Percentiles rank a stretch among this genome's conserved stretches.
Conservation (phyloP, 345 rosid genomes). For the Fremontodendron californicum region DNA sequence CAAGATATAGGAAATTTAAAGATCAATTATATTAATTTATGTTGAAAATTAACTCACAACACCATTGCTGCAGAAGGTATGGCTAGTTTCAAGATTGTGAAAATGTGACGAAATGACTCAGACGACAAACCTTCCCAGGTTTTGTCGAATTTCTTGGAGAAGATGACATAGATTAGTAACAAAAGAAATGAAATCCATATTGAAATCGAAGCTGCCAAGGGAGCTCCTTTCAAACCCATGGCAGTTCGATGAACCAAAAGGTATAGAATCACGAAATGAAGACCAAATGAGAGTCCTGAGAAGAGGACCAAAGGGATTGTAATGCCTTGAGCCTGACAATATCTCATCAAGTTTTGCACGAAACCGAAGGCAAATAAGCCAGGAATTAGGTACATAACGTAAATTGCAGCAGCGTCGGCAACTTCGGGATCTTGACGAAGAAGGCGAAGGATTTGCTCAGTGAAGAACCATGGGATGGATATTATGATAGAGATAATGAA, state of each 20-base stretch:
- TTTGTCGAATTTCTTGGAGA: slow-evolving; percentile 30
- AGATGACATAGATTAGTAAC: slow-evolving; percentile 35
- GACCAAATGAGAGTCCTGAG: slow-evolving; percentile 35
- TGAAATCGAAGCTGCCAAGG: slow-evolving; percentile 63
- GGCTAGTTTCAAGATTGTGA: slow-evolving; percentile 42
- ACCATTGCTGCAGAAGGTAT: slow-evolving; percentile 72
- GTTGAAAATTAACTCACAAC: slow-evolving; percentile 26
- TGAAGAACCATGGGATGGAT: slow-evolving; percentile 52
- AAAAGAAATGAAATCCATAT: slow-evolving; percentile 45
- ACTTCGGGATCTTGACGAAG: slow-evolving; percentile 53
- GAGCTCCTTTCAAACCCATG: slow-evolving; percentile 58
- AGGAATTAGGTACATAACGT: slow-evolving; percentile 53
- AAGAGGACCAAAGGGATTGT: slow-evolving; percentile 15
- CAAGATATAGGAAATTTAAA: neutral
- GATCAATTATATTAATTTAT: neutral
- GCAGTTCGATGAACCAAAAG: slow-evolving; percentile 34
- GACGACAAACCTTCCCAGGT: slow-evolving; percentile 59
- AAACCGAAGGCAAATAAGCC: slow-evolving; percentile 54
- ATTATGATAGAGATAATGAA: slow-evolving; percentile 39
- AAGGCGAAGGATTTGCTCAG: slow-evolving; percentile 38
- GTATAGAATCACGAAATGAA: slow-evolving; percentile 44
- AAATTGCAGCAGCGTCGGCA: slow-evolving; percentile 45
- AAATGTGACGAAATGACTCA: slow-evolving; percentile 30
- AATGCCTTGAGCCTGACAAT: neutral
- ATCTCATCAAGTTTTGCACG: slow-evolving; percentile 54